A percentile compares a stretch with the other conserved stretches of the same genome.
Conservation (phyloP, 2,329 filamentous ascomycete species). For the Teratosphaeriaceae sp. region DNA sequence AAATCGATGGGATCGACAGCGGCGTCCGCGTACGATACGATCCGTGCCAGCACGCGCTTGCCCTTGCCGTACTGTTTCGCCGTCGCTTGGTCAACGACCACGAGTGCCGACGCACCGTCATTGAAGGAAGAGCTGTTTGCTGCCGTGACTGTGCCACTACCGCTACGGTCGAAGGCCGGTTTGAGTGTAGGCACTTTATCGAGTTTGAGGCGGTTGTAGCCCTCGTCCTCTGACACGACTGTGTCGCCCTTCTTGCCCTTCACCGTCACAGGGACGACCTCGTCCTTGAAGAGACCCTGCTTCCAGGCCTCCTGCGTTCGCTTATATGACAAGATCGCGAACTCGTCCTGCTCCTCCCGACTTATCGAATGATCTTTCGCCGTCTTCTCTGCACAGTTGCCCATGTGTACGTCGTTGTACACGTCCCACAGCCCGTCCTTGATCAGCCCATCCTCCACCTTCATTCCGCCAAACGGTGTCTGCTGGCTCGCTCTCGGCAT, state of each 20-base stretch:
- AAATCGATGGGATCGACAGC: constrained; percentile 90
- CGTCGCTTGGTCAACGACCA: constrained; percentile 73
- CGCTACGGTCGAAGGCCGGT: constrained; percentile 82
- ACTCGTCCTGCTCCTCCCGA: constrained; percentile 82
- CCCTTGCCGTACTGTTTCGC: constrained; percentile 71
- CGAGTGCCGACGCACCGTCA: constrained; percentile 85
- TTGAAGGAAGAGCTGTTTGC: constrained; percentile 93
- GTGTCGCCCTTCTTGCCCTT: constrained; percentile 77
- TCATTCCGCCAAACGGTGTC: constrained; percentile 79
- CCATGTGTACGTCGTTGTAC: constrained; percentile 97
- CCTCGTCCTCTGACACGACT: constrained; percentile 76
- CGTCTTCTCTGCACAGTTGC: constrained; percentile 90
- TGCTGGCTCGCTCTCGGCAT: constrained; percentile 72
- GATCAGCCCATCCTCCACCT: constrained; percentile 84
- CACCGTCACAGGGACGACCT: constrained; percentile 83
- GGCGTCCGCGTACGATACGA: constrained; percentile 81
- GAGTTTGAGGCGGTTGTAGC: constrained; percentile 76
- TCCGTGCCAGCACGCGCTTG: constrained; percentile 78
- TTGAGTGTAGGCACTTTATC: constrained; percentile 84
- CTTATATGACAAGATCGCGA: constrained; percentile 82
- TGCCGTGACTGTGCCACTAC: constrained; percentile 84
- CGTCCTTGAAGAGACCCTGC: constrained; percentile 73
- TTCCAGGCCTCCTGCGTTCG: constrained; percentile 88
- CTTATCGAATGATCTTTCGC: constrained; percentile 79
- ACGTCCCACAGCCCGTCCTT: constrained; percentile 95